Evolutionary conservation across 306 rosid genomes (phyloP).

Genomic region (Pueraria montana): DNA sequence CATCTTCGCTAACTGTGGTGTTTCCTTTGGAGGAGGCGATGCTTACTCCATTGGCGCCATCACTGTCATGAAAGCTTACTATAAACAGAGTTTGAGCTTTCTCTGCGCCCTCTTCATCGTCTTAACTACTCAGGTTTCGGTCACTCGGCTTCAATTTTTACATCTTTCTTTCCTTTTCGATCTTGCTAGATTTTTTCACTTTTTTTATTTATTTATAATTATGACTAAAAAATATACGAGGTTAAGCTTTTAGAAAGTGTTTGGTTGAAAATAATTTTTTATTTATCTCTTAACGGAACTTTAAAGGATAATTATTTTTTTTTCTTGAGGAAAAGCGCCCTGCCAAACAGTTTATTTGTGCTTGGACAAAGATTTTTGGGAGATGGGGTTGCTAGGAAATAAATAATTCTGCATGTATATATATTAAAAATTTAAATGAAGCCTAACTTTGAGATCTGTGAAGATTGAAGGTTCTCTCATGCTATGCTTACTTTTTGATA

Average conservation of each 20-base stretch:
- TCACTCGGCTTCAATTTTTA: background rate
- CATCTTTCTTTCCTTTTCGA: background rate
- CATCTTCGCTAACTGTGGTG: slow-evolving; percentile 91
- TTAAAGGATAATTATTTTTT: background rate
- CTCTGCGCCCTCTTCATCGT: slow-evolving; percentile 80
- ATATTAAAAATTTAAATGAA: background rate
- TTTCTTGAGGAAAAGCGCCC: background rate
- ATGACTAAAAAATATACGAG: background rate
- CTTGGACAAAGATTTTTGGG: background rate
- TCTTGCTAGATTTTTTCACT: background rate
- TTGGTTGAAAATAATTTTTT: background rate
- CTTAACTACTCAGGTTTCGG: slow-evolving; percentile 80
- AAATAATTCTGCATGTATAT: background rate
- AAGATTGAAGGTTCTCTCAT: slow-evolving; percentile 30
- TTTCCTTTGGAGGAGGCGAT: slow-evolving; percentile 93
- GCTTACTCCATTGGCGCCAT: slow-evolving; percentile 98
- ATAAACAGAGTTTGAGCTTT: slow-evolving; percentile 76
- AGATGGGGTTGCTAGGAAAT: background rate
- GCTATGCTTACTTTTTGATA: slow-evolving; percentile 1
- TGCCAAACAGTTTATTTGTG: background rate
- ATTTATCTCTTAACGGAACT: background rate
- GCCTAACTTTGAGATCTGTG: slow-evolving; percentile 39
- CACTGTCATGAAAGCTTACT: slow-evolving; percentile 92
- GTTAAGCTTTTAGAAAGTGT: slow-evolving; percentile 16
- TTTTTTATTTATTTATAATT: background rate